Conservation (phyloP, 2,329 filamentous ascomycete genomes). For the Colletotrichum abscissum region DNA sequence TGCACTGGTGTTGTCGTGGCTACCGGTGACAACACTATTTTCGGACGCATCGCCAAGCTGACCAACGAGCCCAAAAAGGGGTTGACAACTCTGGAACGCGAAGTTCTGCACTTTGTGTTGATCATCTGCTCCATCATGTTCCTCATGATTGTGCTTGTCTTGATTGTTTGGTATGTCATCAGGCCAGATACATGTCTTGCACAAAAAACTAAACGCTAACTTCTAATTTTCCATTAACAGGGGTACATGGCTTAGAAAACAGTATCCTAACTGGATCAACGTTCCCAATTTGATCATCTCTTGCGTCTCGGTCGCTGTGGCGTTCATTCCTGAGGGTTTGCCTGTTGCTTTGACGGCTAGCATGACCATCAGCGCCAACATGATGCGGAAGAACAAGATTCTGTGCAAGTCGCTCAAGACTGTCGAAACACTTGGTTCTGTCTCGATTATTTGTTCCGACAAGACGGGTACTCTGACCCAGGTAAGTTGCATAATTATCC, state of each 20-base stretch:
- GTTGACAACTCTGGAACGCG: constrained; percentile 76
- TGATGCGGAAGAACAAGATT: constrained; percentile 82
- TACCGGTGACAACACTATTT: constrained; percentile 79
- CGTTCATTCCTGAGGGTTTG: constrained; percentile 81
- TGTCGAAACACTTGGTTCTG: constrained; percentile 79
- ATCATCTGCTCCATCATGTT: constrained; percentile 77
- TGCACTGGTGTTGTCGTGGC: constrained; percentile 76
- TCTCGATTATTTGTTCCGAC: constrained; percentile 80
- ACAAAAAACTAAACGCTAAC: background rate
- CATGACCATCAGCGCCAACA: constrained; percentile 79
- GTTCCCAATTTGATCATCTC: constrained; percentile 78
- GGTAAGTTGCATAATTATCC: constrained; percentile 44
- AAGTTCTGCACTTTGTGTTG: constrained; percentile 78
- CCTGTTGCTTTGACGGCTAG: constrained; percentile 77
- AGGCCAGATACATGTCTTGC: constrained; percentile 55
- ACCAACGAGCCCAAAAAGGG: constrained; percentile 76
- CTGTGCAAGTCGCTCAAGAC: constrained; percentile 85
- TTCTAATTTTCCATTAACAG: constrained; percentile 46
- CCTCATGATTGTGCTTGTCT: constrained; percentile 71
- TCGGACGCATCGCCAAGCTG: constrained; percentile 79
- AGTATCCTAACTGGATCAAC: constrained; percentile 77
- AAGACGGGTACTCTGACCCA: constrained; percentile 79
- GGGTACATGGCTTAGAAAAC: constrained; percentile 75
- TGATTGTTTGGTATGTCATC: constrained; percentile 72
- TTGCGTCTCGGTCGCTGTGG: constrained; percentile 78